Base-by-base conservation (phyloP, 164 flowering plant species). In the Umbellularia californica region DNA sequence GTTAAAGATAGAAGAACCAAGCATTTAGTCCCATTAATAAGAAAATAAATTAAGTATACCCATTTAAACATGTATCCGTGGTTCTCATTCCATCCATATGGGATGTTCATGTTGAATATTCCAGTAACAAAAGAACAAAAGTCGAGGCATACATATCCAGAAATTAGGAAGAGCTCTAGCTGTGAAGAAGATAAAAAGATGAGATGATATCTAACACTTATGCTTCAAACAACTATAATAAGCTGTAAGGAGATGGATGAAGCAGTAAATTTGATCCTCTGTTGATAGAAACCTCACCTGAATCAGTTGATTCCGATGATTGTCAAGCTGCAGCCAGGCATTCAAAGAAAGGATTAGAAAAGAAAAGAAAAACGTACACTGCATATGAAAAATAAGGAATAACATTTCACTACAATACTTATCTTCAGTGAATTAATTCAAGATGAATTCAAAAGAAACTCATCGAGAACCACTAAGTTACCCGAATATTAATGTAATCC, bases 401-500 rank as follows among this genome's bases (percentile, higher is more conserved):
- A 35, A 35, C 47, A 35, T 35, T 35, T 35, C 41, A 35, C 41
- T 35, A 35, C 7, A 5, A 5, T 35, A 35, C 6, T 35, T 6
- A 35, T 35, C 47, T 35, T 35, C 47, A 35, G 47, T 35, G 47
- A 35, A 6, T 7, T 35, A 5, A 35, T 35, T 35, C 47, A 35
- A 35, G 10, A 35, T 5, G 7, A 35, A 10, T 35, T 35, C 50
- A 64, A 35, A 62, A 17, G 5, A 22, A n/a, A 64, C 23, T 64
- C 28, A 64, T 23, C 2, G 10, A 35, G 28, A 15, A 30, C 22
- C 33, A 12, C 4, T 33, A 5, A 27, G 65, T 76, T 82, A 93
- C 98, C 98, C 93, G 99, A 76, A 95, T 95, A 78, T 95, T 95
- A 71, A 95, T 93, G 81, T 95, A 95, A 81, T 93, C 99, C 79